Evolutionary conservation across 306 rosid species (phyloP).

Genomic region (Quercus gilva): DNA sequence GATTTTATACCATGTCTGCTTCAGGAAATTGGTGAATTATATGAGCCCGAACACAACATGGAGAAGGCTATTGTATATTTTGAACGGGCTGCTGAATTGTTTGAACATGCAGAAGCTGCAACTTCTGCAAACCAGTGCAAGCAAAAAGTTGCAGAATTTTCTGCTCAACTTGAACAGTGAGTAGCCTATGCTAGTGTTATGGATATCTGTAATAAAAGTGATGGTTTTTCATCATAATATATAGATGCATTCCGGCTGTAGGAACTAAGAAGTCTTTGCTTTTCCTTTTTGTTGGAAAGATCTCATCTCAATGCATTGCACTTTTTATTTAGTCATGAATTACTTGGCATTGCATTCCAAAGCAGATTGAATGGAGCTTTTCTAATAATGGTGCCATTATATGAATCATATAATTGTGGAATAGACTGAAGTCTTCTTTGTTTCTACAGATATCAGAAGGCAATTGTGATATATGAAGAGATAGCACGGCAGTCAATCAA

Average conservation of each 20-base stretch:
- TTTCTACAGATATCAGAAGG: slow-evolving; percentile 62
- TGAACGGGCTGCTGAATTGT: slow-evolving; percentile 49
- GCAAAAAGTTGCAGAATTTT: slow-evolving; percentile 53
- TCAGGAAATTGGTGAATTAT: slow-evolving; percentile 51
- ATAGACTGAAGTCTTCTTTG: not conserved
- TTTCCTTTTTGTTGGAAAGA: not conserved
- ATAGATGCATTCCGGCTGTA: not conserved
- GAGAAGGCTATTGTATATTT: slow-evolving; percentile 35
- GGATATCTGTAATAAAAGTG: not conserved
- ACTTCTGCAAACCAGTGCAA: slow-evolving; percentile 52
- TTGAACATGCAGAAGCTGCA: slow-evolving; percentile 34
- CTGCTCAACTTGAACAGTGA: slow-evolving; percentile 50
- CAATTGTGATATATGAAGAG: slow-evolving; percentile 83
- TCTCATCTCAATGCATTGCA: not conserved
- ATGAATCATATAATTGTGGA: not conserved
- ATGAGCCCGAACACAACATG: slow-evolving; percentile 31
- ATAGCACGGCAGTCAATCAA: slow-evolving; percentile 83
- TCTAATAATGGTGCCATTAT: not conserved
- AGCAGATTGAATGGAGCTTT: not conserved
- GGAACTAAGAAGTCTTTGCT: not conserved
- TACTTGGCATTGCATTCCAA: not conserved
- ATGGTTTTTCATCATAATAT: not conserved
- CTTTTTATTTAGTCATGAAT: not conserved
- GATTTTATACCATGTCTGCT: not conserved
- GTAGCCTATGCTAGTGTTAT: slow-evolving; percentile 11